Conservation (phyloP, 176 grass and related monocot genomes). For the Saccharum spontaneum region DNA sequence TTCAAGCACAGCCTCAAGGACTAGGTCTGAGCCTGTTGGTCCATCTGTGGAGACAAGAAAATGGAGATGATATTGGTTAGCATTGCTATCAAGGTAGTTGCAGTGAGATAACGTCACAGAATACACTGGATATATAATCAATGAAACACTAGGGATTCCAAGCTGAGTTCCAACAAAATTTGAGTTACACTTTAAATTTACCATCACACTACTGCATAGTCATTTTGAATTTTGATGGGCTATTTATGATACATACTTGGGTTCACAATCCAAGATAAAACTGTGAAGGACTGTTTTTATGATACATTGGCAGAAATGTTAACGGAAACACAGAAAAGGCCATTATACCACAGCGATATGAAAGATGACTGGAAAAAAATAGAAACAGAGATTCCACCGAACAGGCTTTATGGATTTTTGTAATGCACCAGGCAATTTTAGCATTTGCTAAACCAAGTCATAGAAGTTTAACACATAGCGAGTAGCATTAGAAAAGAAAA, state of each 20-base stretch:
- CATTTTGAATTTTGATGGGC: too few species aligned
- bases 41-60: slow-evolving; percentile 44
- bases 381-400: background rate
- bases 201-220: background rate
- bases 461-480: background rate
- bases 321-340: background rate
- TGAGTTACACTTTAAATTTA: background rate
- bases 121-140: background rate
- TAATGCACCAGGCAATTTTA: background rate
- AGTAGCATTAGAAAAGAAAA: background rate
- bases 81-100: background rate
- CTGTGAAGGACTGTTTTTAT: background rate
- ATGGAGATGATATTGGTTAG: background rate
- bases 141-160: background rate
- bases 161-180: background rate
- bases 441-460: background rate
- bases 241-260: too few species aligned
- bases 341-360: background rate
- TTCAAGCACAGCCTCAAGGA: slow-evolving; percentile 84
- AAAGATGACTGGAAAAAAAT: background rate
- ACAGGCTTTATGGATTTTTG: background rate
- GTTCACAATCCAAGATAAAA: background rate
- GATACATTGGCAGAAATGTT: background rate
- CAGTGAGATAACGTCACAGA: background rate
- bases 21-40: slow-evolving; percentile 65